Conservation (phyloP, 2,329 filamentous ascomycete species). For the Penicillium sp. region DNA sequence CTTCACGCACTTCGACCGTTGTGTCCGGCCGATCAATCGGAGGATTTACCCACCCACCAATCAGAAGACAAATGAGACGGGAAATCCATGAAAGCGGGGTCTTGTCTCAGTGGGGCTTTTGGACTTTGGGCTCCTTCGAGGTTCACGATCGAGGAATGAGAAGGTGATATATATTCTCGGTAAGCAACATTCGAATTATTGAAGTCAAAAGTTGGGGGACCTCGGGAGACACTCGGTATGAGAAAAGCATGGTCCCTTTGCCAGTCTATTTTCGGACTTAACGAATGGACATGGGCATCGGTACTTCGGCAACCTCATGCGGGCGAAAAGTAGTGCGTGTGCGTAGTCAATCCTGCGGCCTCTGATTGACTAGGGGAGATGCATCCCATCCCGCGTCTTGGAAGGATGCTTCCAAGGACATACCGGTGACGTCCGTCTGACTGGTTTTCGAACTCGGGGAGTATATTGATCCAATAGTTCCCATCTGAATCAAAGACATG, state of each 20-base stretch:
- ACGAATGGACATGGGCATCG: background rate
- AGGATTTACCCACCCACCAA: background rate
- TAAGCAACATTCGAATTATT: too few relatives aligned
- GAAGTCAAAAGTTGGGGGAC: too few relatives aligned
- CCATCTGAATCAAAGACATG: too few relatives aligned
- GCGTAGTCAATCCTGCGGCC: background rate
- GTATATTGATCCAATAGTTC: background rate
- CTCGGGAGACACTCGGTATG: too few relatives aligned
- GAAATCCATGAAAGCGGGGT: too few relatives aligned
- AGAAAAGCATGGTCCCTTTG: too few relatives aligned
- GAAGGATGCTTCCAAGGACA: background rate
- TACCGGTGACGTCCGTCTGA: conserved; percentile 1
- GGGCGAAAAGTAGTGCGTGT: background rate
- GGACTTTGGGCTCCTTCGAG: too few relatives aligned
- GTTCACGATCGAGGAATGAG: too few relatives aligned
- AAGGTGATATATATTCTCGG: too few relatives aligned
- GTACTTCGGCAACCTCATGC: background rate
- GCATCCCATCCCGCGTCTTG: conserved; percentile 2
- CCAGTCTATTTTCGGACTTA: too few relatives aligned
- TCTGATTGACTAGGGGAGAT: conserved; percentile 1
- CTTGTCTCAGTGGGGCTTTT: too few relatives aligned
- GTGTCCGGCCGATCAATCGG: background rate
- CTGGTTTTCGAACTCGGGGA: background rate
- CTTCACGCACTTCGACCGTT: background rate
- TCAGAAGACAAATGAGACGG: background rate